Conservation (phyloP, 208 protist genomes). For the Porcisia deanei region DNA sequence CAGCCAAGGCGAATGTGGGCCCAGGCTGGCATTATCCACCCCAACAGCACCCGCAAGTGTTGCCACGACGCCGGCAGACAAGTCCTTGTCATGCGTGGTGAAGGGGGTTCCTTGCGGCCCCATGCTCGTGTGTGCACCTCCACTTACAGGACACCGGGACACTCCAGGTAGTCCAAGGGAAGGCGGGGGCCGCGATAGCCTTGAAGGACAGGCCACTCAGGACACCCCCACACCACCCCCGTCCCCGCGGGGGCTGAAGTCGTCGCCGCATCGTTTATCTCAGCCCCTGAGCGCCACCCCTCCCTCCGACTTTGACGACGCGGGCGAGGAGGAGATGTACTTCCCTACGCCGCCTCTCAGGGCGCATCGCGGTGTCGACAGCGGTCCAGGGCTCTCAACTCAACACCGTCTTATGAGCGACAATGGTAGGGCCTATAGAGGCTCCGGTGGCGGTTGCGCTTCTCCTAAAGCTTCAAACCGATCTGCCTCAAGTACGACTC, state of each 20-base stretch:
- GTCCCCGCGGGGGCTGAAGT: neutral
- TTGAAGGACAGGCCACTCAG: neutral
- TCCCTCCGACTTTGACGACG: slow-evolving; percentile 4
- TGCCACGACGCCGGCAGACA: neutral
- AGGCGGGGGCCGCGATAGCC: neutral
- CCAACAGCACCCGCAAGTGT: neutral
- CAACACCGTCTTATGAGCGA: neutral
- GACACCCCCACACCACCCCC: neutral
- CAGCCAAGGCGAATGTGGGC: neutral
- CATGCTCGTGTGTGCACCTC: neutral
- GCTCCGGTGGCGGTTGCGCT: neutral
- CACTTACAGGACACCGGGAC: neutral
- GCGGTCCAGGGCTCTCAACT: neutral
- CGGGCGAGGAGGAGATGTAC: slow-evolving; percentile 17
- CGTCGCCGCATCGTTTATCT: neutral
- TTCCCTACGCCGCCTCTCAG: slow-evolving; percentile 14
- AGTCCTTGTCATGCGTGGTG: neutral
- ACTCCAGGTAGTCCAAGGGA: neutral
- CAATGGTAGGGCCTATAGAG: neutral
- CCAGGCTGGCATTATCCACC: neutral
- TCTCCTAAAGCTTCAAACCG: neutral
- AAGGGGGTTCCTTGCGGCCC: neutral
- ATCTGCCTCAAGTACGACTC: neutral
- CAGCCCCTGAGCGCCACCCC: slow-evolving; percentile 11
- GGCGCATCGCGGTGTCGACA: neutral